phyloP scores from a whole-genome alignment of 2,329 filamentous ascomycete species.

The Exophiala spinifera region DNA sequence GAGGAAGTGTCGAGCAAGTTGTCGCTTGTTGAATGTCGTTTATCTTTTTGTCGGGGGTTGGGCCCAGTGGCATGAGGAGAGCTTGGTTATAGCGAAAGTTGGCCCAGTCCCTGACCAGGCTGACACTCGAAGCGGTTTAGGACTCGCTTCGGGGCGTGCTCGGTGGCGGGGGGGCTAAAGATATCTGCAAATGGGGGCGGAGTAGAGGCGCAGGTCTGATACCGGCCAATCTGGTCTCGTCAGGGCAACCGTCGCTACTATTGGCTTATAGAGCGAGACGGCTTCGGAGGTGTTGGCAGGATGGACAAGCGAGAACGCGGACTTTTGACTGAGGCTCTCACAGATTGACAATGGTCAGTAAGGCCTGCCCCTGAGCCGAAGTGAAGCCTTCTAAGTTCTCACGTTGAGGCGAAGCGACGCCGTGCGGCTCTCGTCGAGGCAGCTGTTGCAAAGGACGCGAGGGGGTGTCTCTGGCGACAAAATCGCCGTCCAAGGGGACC shows the following conservation, averaged over 20 bases:
- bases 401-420: background rate
- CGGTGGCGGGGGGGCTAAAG: slow-evolving; percentile 25
- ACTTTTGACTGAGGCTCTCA: background rate
- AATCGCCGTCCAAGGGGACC: background rate
- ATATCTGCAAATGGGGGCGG: slow-evolving; percentile 25
- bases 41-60: slow-evolving; percentile 24
- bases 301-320: slow-evolving; percentile 1
- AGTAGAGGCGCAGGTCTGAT: slow-evolving; percentile 24
- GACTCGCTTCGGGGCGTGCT: slow-evolving; percentile 5
- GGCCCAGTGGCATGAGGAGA: slow-evolving; percentile 12
- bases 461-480: slow-evolving; percentile 4
- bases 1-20: slow-evolving; percentile 6
- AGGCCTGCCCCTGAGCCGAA: slow-evolving; percentile 15
- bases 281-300: slow-evolving; percentile 4
- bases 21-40: background rate
- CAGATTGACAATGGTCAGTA: too few relatives aligned
- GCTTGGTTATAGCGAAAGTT: slow-evolving; percentile 21
- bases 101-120: slow-evolving; percentile 10
- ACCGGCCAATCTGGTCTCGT: slow-evolving; percentile 18
- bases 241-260: slow-evolving; percentile 7
- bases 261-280: slow-evolving; percentile 9
- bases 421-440: background rate
- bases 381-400: too few relatives aligned
- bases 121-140: slow-evolving; percentile 20
- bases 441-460: slow-evolving; percentile 6